Base-by-base conservation (phyloP, 2,329 filamentous ascomycete genomes). In the Lasiodiplodia sp. region DNA sequence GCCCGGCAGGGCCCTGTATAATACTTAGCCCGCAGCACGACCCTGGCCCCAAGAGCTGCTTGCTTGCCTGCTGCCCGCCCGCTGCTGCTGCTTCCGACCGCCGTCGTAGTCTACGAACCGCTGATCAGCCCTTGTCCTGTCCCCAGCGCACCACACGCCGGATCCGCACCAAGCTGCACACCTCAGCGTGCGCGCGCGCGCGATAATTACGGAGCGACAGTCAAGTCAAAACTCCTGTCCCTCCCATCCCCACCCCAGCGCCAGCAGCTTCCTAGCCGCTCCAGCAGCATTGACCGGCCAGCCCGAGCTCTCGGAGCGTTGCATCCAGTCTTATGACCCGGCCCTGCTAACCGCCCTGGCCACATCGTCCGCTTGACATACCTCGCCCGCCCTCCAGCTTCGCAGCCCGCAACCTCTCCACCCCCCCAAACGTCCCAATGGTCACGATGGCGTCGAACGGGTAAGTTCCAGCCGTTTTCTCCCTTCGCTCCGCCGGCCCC, bases 361-460 rank as follows among this genome's bases (percentile, higher is more conserved):
- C 52, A 47, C 64, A 66, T 49, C 37, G 8, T 66, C 52, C 37
- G 38, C 52, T 66, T 47, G 38, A 47, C 64, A 31, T 60, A 55
- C 56, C 66, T 47, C 66, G 38, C 44, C 44, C 66, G 31, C 55
- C 52, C 34, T 47, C 37, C 66, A 57, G 40, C 37, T 57, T n/a
- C 64, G 16, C 58, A 62, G 16, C 58, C 58, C 58, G 38, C 58
- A 60, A 49, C 34, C 38, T 25, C 55, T 37, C 55, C 21, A 21
- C 66, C 55, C 40, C 49, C 57, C 56, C 55, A 57, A 51, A 31
- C 37, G 66, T 62, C 66, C 77, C 76, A 78, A 81, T 81, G 79
- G 76, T 79, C 74, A 81, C 79, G 74, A 81, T 81, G 79, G 76
- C 79, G 73, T 78, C 79, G 73, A 80, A 80, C 77, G 79, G 79